Percentiles rank a stretch among this genome's conserved stretches.
These are phyloP conservation scores for Gossypium anomalum DNA, from an alignment of 345 rosid genomes.

Conservation along the genomic window DNA sequence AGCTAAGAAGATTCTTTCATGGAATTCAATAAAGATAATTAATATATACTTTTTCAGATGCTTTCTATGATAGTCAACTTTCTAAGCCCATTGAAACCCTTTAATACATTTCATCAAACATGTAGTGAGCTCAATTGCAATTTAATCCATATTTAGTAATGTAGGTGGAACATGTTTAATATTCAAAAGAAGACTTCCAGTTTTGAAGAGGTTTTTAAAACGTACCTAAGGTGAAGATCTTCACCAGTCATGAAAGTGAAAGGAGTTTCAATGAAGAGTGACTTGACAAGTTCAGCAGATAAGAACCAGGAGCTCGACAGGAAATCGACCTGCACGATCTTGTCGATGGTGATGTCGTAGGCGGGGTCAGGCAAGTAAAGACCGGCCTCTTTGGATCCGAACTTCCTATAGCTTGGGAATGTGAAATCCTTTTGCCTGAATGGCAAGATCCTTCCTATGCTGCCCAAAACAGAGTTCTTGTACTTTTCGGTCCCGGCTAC, in stretches of 20 bases:
- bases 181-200: not conserved
- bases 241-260: constrained; percentile 93
- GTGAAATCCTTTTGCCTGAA: constrained; percentile 88
- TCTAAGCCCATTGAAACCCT: too few relatives aligned
- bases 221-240: constrained; percentile 93
- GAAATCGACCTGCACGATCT: constrained; percentile 91
- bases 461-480: constrained; percentile 83
- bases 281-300: constrained; percentile 84
- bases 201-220: not conserved
- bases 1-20: constrained; percentile 20
- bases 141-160: not conserved
- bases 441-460: constrained; percentile 94
- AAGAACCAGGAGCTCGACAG: constrained; percentile 97
- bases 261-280: constrained; percentile 82
- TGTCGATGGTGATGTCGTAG: constrained; percentile 71
- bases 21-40: too few relatives aligned
- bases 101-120: not conserved
- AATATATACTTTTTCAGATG: too few relatives aligned
- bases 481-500: constrained; percentile 96
- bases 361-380: constrained; percentile 97
- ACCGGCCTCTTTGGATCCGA: constrained; percentile 90
- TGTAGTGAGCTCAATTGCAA: not conserved
- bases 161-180: not conserved
- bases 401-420: constrained; percentile 95
- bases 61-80: too few relatives aligned